Evolutionary conservation across 352 stramenopile genomes (phyloP).

Genomic region (Phytophthora chlamydospora): DNA sequence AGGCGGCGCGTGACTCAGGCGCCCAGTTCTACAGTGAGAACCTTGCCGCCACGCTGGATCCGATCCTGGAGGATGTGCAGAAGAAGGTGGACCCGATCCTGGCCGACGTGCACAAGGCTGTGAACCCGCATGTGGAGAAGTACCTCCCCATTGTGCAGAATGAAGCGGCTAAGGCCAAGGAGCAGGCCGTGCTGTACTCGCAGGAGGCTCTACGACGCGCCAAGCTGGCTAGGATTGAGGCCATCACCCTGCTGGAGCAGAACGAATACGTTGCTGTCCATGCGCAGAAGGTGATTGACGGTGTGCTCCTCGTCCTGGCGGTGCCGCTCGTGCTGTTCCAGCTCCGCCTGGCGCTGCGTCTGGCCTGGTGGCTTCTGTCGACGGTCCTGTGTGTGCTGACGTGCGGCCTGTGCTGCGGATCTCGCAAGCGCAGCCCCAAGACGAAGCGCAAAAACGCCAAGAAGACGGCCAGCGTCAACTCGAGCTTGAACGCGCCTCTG

Average conservation of each 20-base stretch:
- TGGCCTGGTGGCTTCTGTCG: slow-evolving; percentile 64
- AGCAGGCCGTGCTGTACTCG: slow-evolving; percentile 43
- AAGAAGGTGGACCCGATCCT: slow-evolving; percentile 66
- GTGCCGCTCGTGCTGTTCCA: slow-evolving; percentile 56
- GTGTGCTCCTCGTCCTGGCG: slow-evolving; percentile 51
- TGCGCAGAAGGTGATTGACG: slow-evolving; percentile 75
- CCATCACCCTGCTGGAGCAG: slow-evolving; percentile 63
- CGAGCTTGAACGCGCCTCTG: slow-evolving; percentile 26
- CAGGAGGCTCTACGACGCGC: slow-evolving; percentile 50
- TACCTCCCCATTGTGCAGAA: slow-evolving; percentile 61
- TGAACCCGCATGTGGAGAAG: slow-evolving; percentile 64
- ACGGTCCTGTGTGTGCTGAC: slow-evolving; percentile 59
- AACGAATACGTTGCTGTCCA: slow-evolving; percentile 62
- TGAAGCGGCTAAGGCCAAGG: slow-evolving; percentile 47
- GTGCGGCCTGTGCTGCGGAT: slow-evolving; percentile 63
- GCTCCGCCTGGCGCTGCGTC: slow-evolving; percentile 53
- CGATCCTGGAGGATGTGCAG: slow-evolving; percentile 60
- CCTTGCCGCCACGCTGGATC: slow-evolving; percentile 68
- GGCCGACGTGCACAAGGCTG: slow-evolving; percentile 48
- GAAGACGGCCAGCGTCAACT: slow-evolving; percentile 30
- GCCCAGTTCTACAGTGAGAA: slow-evolving; percentile 76
- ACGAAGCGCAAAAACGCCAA: slow-evolving; percentile 52
- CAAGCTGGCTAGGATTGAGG: slow-evolving; percentile 51
- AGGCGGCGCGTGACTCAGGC: slow-evolving; percentile 47
- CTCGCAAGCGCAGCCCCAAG: slow-evolving; percentile 50